phyloP scores from a whole-genome alignment of 2,329 filamentous ascomycete genomes.

The Phialemoniopsis sp. region DNA sequence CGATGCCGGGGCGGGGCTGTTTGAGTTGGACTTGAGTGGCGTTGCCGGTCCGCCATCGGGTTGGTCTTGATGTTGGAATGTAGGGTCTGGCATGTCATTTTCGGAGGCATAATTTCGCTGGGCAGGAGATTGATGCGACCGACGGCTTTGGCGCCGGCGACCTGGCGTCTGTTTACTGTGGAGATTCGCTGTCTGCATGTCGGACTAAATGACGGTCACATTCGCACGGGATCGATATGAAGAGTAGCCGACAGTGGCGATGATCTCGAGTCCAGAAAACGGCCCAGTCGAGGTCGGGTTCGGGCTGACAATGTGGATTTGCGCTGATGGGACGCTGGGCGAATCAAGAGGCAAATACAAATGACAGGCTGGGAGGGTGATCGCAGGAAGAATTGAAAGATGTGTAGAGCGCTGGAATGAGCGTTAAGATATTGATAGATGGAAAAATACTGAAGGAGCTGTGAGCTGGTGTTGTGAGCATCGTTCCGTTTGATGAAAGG shows the following conservation, averaged over 20 bases:
- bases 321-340: no score
- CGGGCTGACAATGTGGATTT: background rate
- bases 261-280: background rate
- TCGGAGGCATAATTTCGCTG: conserved; percentile 58
- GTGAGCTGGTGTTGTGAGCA: no score
- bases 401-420: no score
- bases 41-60: conserved; percentile 28
- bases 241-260: background rate
- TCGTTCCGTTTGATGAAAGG: no score
- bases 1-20: conserved; percentile 17
- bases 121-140: conserved; percentile 28
- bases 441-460: no score
- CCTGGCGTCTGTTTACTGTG: conserved; percentile 28
- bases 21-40: conserved; percentile 34
- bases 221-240: background rate
- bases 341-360: no score
- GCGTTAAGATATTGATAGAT: no score
- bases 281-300: background rate
- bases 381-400: no score
- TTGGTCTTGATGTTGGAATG: conserved; percentile 25
- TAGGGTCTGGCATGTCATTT: conserved; percentile 41
- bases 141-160: conserved; percentile 33
- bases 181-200: conserved; percentile 8
- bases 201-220: no score
- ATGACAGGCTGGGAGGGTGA: no score